Evolutionary conservation across 495 filamentous ascomycete genomes (phyloP).

Genomic region (Penicillium atrosanguineum): DNA sequence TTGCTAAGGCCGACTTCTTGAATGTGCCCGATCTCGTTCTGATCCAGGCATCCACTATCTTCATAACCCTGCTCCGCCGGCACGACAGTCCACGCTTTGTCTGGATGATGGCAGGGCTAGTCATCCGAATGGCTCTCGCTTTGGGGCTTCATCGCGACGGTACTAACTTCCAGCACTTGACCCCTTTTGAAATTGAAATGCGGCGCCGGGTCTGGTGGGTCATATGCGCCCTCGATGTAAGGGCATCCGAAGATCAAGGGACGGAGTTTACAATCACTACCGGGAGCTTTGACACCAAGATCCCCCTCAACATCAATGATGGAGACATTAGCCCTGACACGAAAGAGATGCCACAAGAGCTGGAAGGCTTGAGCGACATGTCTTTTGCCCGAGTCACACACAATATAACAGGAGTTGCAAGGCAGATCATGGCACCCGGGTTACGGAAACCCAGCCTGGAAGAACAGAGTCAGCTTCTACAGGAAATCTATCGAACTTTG

Average conservation of each 20-base stretch:
- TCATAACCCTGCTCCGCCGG: conserved; percentile 45
- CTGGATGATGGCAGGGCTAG: conserved; percentile 63
- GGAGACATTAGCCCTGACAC: conserved; percentile 63
- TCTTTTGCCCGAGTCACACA: conserved; percentile 57
- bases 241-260: conserved; percentile 73
- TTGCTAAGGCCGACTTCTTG: conserved; percentile 56
- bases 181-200: conserved; percentile 67
- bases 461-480: conserved; percentile 42
- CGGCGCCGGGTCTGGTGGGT: conserved; percentile 76
- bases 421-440: conserved; percentile 48
- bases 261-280: conserved; percentile 60
- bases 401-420: conserved; percentile 47
- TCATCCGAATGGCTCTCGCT: conserved; percentile 71
- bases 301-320: conserved; percentile 77
- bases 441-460: conserved; percentile 30
- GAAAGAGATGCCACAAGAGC: conserved; percentile 52
- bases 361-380: conserved; percentile 68
- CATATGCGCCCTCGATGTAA: conserved; percentile 71
- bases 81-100: conserved; percentile 49
- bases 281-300: conserved; percentile 64
- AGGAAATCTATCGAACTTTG: conserved; percentile 39
- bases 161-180: conserved; percentile 51
- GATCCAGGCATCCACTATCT: conserved; percentile 49
- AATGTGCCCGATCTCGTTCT: conserved; percentile 32
- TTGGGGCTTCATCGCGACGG: conserved; percentile 77